Conservation (phyloP, 176 grass and related monocot species). For the Paspalum notatum region DNA sequence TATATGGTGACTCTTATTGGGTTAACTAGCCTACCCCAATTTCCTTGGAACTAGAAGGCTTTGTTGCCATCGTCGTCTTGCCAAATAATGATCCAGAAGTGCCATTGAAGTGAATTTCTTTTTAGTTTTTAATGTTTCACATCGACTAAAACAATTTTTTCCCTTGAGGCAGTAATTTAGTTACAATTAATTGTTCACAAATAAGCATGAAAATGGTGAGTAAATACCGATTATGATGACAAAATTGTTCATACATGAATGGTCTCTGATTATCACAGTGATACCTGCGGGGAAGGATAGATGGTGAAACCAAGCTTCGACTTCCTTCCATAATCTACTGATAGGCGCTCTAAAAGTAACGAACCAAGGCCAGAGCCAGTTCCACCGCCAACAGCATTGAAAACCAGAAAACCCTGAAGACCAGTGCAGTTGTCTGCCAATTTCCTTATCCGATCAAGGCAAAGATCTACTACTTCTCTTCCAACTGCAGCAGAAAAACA, state of each 20-base stretch:
- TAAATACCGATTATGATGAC: background rate
- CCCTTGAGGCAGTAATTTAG: background rate
- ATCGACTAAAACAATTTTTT: background rate
- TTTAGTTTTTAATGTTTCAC: background rate
- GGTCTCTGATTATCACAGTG: background rate
- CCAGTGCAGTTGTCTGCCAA: conserved; percentile 86
- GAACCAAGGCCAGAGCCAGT: conserved; percentile 83
- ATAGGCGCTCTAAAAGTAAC: conserved; percentile 73
- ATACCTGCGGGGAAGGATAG: conserved; percentile 80
- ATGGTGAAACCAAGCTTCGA: conserved; percentile 91
- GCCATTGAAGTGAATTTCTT: background rate
- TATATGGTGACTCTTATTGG: no score
- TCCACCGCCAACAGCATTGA: conserved; percentile 81
- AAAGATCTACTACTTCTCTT: conserved; percentile 72
- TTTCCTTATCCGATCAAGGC: conserved; percentile 79
- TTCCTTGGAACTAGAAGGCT: no score
- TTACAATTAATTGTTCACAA: background rate
- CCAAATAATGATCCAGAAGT: background rate
- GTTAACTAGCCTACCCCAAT: no score
- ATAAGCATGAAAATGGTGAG: background rate
- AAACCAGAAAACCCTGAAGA: conserved; percentile 80
- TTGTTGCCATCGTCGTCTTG: no score
- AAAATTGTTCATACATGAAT: background rate
- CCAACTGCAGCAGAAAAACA: conserved; percentile 56
- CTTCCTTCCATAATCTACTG: conserved; percentile 82